Evolutionary conservation across 1,284 basidiomycete species (phyloP).

Genomic region (Boletus smithii): DNA sequence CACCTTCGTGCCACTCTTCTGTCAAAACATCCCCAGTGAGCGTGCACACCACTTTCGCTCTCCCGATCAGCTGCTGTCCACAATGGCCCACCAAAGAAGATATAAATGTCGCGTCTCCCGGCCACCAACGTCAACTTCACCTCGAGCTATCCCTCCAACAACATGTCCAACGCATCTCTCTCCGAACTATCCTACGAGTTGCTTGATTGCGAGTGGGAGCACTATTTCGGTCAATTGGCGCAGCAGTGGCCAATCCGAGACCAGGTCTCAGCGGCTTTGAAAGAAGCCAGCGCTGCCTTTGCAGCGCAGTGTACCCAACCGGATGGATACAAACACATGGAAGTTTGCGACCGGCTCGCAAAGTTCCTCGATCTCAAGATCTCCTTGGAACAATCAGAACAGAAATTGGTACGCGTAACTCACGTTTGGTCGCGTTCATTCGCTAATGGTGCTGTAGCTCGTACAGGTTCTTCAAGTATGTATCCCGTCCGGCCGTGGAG

Average conservation of each 20-base stretch:
- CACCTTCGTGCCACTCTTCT: background rate
- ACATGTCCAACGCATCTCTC: conserved; percentile 9
- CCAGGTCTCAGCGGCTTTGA: conserved; percentile 5
- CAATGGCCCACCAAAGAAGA: conserved; percentile 6
- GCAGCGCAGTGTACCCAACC: conserved; percentile 15
- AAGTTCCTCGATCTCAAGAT: conserved; percentile 14
- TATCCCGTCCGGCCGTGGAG: background rate
- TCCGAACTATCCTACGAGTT: background rate
- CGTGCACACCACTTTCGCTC: background rate
- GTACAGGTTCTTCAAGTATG: conserved; percentile 24
- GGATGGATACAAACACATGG: conserved; percentile 6
- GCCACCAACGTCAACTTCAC: background rate
- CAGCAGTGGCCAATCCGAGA: background rate
- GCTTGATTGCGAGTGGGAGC: conserved; percentile 5
- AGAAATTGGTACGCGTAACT: conserved; percentile 10
- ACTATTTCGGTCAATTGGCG: background rate
- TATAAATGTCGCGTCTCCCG: conserved; percentile 14
- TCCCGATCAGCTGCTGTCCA: too few relatives aligned
- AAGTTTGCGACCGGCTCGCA: conserved; percentile 13
- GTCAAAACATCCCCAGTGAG: too few relatives aligned
- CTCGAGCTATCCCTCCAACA: background rate
- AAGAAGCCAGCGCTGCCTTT: conserved; percentile 16
- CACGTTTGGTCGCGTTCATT: background rate
- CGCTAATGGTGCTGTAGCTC: conserved; percentile 15
- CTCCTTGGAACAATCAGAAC: conserved; percentile 9